Base-by-base conservation (phyloP, 2,329 filamentous ascomycete genomes). In the Colletotrichum sp. region DNA sequence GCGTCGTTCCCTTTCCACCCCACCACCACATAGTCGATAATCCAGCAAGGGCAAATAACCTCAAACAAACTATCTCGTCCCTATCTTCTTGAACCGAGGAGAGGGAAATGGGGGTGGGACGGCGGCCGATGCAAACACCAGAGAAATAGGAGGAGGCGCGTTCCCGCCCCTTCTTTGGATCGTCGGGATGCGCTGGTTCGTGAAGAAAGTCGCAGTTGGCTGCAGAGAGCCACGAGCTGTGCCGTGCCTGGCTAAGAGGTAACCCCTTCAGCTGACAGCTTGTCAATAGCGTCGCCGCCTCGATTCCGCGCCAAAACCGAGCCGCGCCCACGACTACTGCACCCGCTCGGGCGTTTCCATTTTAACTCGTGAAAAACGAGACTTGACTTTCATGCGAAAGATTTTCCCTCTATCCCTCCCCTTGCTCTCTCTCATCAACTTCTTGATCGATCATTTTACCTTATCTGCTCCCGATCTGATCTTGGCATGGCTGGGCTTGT, bases 241-340 rank as follows among this genome's bases (percentile, higher is more conserved):
- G 43, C 43, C 43, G 10, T 34, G 28, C 28, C 58, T 34, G 58
- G 58, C 18, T 32, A n/a, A 61, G 8, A 32, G 36, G 36, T 21
- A 48, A 21, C n/a, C 43, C 67, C 56, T 61, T 24, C 34, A 26
- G 67, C 67, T 70, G 67, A 70, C 55, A 70, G 68, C 68, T 56
- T 21, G 70, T 68, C 73, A 75, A 75, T 75, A 75, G 70, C 73
- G 73, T 69, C 58, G 38, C 43, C 73, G 38, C 70, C 64, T 28
- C 12, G 28, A 52, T 68, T 26, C 28, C 62, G 28, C 55, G 28
- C 32, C 36, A 38, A 62, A 32, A 21, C 16, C 61, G 30, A 62
- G n/a, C 38, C 43, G 64, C 38, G 21, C 64, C 43, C 36, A 16
- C 9, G 30, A 73, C 73, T 55, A 56, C 32, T 68, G 43, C 64